These are phyloP conservation scores for Ceratocystiopsis brevicomis DNA, from an alignment of 2,329 filamentous ascomycete genomes.

Conservation along the genomic window DNA sequence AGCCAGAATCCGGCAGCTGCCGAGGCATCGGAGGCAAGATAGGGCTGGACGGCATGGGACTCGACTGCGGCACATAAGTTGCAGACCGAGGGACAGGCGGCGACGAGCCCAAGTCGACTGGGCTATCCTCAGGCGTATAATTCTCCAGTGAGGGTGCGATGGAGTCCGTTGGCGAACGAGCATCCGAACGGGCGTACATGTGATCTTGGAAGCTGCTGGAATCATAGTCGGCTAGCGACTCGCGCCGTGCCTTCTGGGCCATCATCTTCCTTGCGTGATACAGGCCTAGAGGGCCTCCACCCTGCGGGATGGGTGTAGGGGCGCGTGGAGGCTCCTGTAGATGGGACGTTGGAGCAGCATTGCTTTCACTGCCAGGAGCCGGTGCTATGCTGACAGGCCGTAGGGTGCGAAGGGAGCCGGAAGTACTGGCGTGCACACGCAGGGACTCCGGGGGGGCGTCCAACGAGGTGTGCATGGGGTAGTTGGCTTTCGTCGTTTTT, in stretches of 20 bases:
- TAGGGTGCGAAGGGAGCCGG: conserved; percentile 70
- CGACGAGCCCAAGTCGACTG: conserved; percentile 72
- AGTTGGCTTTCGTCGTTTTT: conserved; percentile 54
- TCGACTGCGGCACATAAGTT: conserved; percentile 30
- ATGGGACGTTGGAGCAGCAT: conserved; percentile 24
- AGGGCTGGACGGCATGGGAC: conserved; percentile 63
- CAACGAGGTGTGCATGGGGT: conserved; percentile 39
- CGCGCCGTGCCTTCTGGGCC: conserved; percentile 33
- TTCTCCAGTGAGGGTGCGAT: conserved; percentile 30
- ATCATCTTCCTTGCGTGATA: conserved; percentile 15
- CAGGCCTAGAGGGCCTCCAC: conserved; percentile 14
- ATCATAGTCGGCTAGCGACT: conserved; percentile 27
- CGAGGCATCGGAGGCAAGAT: conserved; percentile 44
- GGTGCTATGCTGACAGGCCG: conserved; percentile 36
- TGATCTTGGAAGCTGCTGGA: conserved; percentile 12
- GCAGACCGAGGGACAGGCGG: conserved; percentile 57
- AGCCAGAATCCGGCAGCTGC: conserved; percentile 55
- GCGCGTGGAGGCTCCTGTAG: conserved; percentile 56
- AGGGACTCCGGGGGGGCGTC: conserved; percentile 60
- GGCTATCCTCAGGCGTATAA: conserved; percentile 43
- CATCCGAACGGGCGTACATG: conserved; percentile 22
- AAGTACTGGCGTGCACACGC: conserved; percentile 76
- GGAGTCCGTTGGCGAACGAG: conserved; percentile 35
- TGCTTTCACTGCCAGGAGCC: no score
- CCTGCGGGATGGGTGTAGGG: conserved; percentile 54